Conservation (phyloP, 1,284 basidiomycete genomes). For the Sparassis latifolia region DNA sequence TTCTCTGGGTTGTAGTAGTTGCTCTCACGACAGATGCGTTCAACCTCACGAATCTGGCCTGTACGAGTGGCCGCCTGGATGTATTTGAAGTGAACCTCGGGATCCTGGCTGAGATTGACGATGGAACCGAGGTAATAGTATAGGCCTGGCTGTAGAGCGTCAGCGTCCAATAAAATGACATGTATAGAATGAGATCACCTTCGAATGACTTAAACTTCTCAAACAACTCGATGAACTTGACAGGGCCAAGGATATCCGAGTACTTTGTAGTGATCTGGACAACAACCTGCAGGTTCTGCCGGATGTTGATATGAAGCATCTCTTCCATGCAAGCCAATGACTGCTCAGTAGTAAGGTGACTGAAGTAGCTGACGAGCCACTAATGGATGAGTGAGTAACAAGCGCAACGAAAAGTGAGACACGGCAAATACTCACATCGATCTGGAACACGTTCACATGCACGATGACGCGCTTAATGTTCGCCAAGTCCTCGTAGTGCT, state of each 20-base stretch:
- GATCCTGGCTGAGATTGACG: constrained; percentile 94
- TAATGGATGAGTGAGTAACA: constrained; percentile 22
- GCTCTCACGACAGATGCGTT: constrained; percentile 96
- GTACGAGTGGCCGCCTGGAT: constrained; percentile 99
- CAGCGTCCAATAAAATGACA: not conserved
- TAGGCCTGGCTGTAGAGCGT: constrained; percentile 49
- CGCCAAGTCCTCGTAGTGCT: constrained; percentile 95
- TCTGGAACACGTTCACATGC: constrained; percentile 82
- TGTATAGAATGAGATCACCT: constrained; percentile 34
- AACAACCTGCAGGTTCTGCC: constrained; percentile 95
- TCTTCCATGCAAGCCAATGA: constrained; percentile 95
- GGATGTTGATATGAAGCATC: constrained; percentile 96
- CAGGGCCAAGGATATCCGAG: constrained; percentile 94
- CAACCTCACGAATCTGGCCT: constrained; percentile 97
- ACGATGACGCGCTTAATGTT: constrained; percentile 98
- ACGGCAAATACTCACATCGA: constrained; percentile 50
- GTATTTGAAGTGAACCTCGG: no score
- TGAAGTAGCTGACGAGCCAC: constrained; percentile 99
- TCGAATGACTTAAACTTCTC: constrained; percentile 98
- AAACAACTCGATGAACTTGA: constrained; percentile 98
- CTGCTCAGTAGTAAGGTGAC: constrained; percentile 96
- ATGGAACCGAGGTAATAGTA: constrained; percentile 98
- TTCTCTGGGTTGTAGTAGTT: constrained; percentile 99
- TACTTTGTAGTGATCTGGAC: constrained; percentile 99
- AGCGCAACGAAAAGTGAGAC: no score